Conservation (phyloP, 2,329 filamentous ascomycete genomes). For the Chaetomium strumarium region DNA sequence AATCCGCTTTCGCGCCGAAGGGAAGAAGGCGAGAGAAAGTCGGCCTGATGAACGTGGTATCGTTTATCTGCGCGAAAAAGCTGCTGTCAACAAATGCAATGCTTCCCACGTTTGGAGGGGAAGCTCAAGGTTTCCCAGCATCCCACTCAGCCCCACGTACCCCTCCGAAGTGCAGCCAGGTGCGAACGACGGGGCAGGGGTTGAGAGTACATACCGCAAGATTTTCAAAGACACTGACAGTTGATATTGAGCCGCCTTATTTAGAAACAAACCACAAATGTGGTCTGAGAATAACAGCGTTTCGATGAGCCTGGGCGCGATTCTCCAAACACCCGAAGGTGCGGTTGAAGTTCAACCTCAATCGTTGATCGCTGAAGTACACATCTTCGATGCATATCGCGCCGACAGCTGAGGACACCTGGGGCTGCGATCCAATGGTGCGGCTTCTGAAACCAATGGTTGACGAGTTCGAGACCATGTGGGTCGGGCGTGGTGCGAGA, state of each 20-base stretch:
- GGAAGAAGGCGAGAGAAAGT: not conserved
- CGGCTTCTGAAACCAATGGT: conserved; percentile 10
- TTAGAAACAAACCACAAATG: too few species aligned
- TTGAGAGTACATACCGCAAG: not conserved
- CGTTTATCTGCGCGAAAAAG: conserved; percentile 17
- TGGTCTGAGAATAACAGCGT: too few species aligned
- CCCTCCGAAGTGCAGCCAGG: conserved; percentile 11
- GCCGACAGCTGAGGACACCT: not conserved
- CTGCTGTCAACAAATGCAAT: conserved; percentile 16
- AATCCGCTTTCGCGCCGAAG: not conserved
- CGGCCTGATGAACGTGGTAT: not conserved
- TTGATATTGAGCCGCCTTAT: not conserved
- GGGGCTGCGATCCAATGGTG: not conserved
- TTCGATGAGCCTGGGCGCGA: too few species aligned
- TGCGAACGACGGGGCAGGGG: not conserved
- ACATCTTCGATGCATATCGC: not conserved
- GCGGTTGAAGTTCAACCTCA: not conserved
- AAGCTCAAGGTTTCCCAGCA: conserved; percentile 21
- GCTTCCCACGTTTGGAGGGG: conserved; percentile 11
- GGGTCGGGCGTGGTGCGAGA: not conserved
- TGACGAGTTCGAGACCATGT: conserved; percentile 8
- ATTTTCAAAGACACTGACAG: too few species aligned
- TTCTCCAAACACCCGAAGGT: not conserved
- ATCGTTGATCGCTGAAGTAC: not conserved
- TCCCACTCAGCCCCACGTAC: conserved; percentile 20